Evolutionary conservation across 1,139 yeast genomes (phyloP).

Genomic region (Hyphopichia pseudoburtonii): DNA sequence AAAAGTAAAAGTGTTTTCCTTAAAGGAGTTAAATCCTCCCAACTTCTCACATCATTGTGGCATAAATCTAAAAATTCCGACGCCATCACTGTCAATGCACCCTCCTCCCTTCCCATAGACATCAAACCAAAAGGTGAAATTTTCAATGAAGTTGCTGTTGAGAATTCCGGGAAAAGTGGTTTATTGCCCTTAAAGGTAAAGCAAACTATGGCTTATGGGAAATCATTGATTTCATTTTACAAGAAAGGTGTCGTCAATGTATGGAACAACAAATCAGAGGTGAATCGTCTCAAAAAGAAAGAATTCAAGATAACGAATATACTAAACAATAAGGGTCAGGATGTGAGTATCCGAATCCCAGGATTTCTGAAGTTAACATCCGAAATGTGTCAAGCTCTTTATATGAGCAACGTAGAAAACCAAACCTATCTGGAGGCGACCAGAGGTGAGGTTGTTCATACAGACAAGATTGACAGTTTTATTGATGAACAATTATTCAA

Average conservation of each 20-base stretch:
- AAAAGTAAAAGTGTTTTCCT: constrained; percentile 12
- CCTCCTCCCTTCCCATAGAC: constrained; percentile 39
- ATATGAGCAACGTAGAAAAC: constrained; percentile 30
- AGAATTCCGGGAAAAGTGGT: constrained; percentile 19
- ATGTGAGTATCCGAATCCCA: constrained; percentile 25
- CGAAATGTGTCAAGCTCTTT: constrained; percentile 37
- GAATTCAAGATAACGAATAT: constrained; percentile 21
- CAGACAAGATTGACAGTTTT: constrained; percentile 10
- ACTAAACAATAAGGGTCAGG: constrained; percentile 27
- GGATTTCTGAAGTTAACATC: constrained; percentile 26
- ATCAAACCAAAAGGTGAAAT: constrained; percentile 31
- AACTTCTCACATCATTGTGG: constrained; percentile 18
- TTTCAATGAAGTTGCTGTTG: constrained; percentile 24
- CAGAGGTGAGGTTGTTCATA: constrained; percentile 19
- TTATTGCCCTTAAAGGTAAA: constrained; percentile 26
- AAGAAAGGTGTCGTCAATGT: constrained; percentile 52
- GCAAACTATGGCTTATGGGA: constrained; percentile 41
- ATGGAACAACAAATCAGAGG: constrained; percentile 39
- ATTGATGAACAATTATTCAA: constrained; percentile 21
- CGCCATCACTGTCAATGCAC: constrained; percentile 26
- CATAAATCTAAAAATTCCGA: constrained; percentile 5
- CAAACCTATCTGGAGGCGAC: constrained; percentile 14
- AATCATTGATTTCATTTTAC: constrained; percentile 45
- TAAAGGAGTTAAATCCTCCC: constrained; percentile 14
- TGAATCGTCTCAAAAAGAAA: constrained; percentile 20